Evolutionary conservation across 2,329 filamentous ascomycete species (phyloP).

Genomic region (Dothidotthia symphoricarpi): DNA sequence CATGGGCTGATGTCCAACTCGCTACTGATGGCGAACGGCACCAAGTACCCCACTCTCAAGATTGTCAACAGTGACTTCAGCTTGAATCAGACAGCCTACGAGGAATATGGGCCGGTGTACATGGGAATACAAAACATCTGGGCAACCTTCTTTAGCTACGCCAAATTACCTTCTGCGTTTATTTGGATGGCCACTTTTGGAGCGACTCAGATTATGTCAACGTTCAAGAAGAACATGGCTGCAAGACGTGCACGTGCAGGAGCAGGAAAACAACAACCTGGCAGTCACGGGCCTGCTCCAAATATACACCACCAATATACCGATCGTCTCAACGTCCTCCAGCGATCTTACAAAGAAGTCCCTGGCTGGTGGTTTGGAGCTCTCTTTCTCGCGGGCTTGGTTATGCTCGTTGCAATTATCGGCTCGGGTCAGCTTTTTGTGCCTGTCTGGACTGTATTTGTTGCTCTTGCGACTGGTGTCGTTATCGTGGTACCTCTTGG

Average conservation of each 20-base stretch:
- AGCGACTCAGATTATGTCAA: slow-evolving; percentile 49
- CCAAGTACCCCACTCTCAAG: slow-evolving; percentile 46
- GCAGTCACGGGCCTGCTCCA: slow-evolving; percentile 2
- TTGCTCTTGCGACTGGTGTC: slow-evolving; percentile 56
- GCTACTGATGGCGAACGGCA: slow-evolving; percentile 52
- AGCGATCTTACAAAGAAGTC: slow-evolving; percentile 58
- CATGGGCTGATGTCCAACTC: slow-evolving; percentile 59
- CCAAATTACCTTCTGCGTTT: slow-evolving; percentile 58
- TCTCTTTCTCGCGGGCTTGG: slow-evolving; percentile 52
- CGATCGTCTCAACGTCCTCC: slow-evolving; percentile 60
- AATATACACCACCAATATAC: slow-evolving; percentile 55
- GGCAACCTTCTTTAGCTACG: slow-evolving; percentile 61
- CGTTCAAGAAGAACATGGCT: slow-evolving; percentile 41
- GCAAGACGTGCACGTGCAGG: slow-evolving; percentile 12
- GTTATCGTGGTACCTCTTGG: slow-evolving; percentile 58
- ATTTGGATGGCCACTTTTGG: slow-evolving; percentile 61
- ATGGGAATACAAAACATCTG: slow-evolving; percentile 59
- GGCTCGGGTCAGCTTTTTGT: slow-evolving; percentile 56
- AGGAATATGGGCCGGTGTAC: slow-evolving; percentile 55
- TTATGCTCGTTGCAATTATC: slow-evolving; percentile 53
- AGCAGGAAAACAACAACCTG: slow-evolving; percentile 39
- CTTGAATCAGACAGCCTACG: slow-evolving; percentile 51
- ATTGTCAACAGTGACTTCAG: slow-evolving; percentile 47
- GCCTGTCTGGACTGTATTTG: slow-evolving; percentile 60
- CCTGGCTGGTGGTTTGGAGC: slow-evolving; percentile 58